Base-by-base conservation (phyloP, 768 basidiomycete species). In the Hydnum rufescens region DNA sequence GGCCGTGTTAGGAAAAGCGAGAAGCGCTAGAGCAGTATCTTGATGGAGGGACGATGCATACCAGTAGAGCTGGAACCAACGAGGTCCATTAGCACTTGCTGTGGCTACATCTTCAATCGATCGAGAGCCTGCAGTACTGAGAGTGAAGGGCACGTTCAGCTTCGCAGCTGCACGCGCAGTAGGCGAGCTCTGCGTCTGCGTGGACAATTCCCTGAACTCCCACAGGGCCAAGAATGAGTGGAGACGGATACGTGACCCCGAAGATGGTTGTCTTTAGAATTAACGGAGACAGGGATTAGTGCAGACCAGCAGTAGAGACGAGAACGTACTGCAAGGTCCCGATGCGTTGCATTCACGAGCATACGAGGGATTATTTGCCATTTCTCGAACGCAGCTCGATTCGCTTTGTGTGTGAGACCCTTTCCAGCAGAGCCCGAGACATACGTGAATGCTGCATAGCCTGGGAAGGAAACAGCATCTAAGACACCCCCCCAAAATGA, bases 301-400 rank as follows among this genome's bases (percentile, higher is more conserved):
- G 0, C 72, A 64, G 1, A 74, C 64, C 54, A 80, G 68, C 51
- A 68, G 78, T 22, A 76, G 71, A 23, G 82, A 82, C 59, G 85
- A 80, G 43, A 59, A 16, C 68, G 49, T 58, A 80, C 84, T 58
- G 80, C 73, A 29, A 88, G 61, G 46, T 62, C 74, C 22, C 82
- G 73, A 19, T 65, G 61, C 3, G 75, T 75, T 0, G 73, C 73
- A 56, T 77, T 68, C 19, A 75, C 70, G 30, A 87, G 72, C 82
- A 86, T 84, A 4, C 79, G 74, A 2, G 85, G 85, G n/a, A 89
- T 68, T 61, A 92, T 81, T 32, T 73, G 74, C 70, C 73, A 87
- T 52, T 70, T 75, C 23, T 75, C 68, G 51, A 88, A 71, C 2
- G 76, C 78, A 36, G 66, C 70, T 31, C 69, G 69, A 59, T 92